A percentile compares a stretch with the other conserved stretches of the same genome.
Conservation (phyloP, 176 grass and related monocot species). For the Panicum miliaceum region DNA sequence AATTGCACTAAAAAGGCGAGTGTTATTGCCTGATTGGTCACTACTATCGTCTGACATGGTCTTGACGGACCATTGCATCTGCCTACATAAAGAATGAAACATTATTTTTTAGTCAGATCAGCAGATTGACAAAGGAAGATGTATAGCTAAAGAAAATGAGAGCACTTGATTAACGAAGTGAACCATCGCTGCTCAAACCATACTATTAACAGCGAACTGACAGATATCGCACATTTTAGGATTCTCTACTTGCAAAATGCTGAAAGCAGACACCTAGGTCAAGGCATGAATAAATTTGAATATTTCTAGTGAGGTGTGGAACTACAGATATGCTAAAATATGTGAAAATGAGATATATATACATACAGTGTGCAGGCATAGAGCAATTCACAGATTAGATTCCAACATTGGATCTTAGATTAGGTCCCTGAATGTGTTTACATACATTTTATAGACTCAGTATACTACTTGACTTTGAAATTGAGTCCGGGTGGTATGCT, state of each 20-base stretch:
- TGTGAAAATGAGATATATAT: not conserved
- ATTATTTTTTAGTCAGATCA: not conserved
- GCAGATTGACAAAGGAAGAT: not conserved
- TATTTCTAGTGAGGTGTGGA: not conserved
- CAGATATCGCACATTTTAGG: not conserved
- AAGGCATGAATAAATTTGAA: not conserved
- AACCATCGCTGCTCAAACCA: not conserved
- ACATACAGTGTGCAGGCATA: not conserved
- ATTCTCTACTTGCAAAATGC: not conserved
- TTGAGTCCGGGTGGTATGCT: not conserved
- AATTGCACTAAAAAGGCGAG: constrained; percentile 63
- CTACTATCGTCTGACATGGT: constrained; percentile 49
- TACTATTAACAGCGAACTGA: not conserved
- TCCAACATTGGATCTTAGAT: not conserved
- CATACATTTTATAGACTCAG: not conserved
- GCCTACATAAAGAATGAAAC: constrained; percentile 25
- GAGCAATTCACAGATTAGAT: not conserved
- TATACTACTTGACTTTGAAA: not conserved
- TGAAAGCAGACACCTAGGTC: not conserved
- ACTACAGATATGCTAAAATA: not conserved
- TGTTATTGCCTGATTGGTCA: constrained; percentile 54
- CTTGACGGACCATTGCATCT: constrained; percentile 45
- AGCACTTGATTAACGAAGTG: not conserved
- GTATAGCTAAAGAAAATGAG: not conserved
- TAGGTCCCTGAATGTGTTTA: not conserved